A percentile compares a stretch with the other conserved stretches of the same genome.
Conservation (phyloP, 179 eudicot genomes). For the Beta lomatogona region DNA sequence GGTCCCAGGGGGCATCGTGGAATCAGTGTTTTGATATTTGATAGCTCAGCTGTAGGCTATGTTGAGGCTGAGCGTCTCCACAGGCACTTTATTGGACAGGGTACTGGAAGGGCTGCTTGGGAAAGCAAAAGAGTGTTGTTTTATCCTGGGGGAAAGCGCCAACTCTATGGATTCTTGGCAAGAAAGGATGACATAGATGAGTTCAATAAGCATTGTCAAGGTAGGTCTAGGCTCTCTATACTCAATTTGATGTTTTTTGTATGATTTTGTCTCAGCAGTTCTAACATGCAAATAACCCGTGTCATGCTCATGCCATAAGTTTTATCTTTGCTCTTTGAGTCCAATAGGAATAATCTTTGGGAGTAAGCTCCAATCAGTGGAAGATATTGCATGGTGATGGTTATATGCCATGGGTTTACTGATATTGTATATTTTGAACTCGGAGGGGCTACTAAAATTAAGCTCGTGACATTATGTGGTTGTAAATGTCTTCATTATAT, state of each 20-base stretch:
- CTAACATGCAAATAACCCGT: neutral
- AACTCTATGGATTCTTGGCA: slow-evolving; percentile 78
- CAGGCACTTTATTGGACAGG: slow-evolving; percentile 52
- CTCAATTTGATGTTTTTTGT: neutral
- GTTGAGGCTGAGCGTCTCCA: slow-evolving; percentile 75
- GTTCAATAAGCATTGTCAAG: slow-evolving; percentile 69
- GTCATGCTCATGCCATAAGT: neutral
- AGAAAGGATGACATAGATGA: slow-evolving; percentile 54
- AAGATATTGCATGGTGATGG: neutral
- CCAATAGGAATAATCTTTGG: neutral
- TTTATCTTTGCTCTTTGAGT: neutral
- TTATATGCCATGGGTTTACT: neutral
- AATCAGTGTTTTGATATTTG: slow-evolving; percentile 71
- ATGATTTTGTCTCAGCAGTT: neutral
- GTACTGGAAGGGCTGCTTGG: slow-evolving; percentile 71
- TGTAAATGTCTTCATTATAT: neutral
- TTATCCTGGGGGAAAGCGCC: slow-evolving; percentile 73
- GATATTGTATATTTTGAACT: neutral
- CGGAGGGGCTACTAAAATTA: neutral
- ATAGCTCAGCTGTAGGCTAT: slow-evolving; percentile 66
- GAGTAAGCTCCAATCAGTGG: neutral
- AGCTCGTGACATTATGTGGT: neutral
- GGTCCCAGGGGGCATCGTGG: slow-evolving; percentile 94
- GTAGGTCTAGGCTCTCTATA: slow-evolving; percentile 31
- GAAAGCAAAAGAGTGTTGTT: slow-evolving; percentile 38